Evolutionary conservation across 106 monocot genomes (phyloP), one percentile per base, ranked within the genome.

Genomic region (Acanthochlamys bracteata): DNA sequence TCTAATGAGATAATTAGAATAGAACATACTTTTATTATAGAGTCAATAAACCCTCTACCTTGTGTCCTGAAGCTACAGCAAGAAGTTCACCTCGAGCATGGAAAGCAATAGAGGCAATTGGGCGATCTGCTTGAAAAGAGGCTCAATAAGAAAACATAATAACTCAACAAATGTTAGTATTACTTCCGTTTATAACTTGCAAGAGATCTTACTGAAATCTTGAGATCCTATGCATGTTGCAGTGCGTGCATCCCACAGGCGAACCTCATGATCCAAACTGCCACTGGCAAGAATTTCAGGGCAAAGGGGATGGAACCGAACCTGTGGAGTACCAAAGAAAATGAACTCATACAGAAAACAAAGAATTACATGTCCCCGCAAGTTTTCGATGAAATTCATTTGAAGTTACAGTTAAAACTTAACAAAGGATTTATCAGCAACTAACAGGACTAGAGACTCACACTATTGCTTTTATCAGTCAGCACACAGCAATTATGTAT

Each of bases 11-110:
- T 39, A 42, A 41, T 16, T 19, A 15, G 40, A 0, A 62, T 33
- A 33, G 6, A 33, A 33, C 33, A 33, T 33, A 33, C 33, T 33
- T 33, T 3, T 3, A 33, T 33, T 33, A 6, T 33, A 33, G 1
- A 33, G 33, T 33, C 1, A 33, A 33, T 33, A 33, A 6, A 39
- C 13, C 40, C 49, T 61, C 69, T 66, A 91, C 95, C 80, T 91
- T 96, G 68, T 96, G 95, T 63, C 95, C 95, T 69, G 95, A 90
- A 56, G 95, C 95, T 68, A 96, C 95, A 74, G 95, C 95, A 72
- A 96, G 83, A 76, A 91, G 61, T 39, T 96, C 90, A 59, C 95
- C 95, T 67, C 80, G 87, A 17, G 90, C 90, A 83, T 96, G 95
- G 68, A 96, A 96, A 69, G 95, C 90, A 74, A 96, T 90, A 53